Evolutionary conservation across 345 rosid genomes (phyloP).

Genomic region (Eucalyptus rudis): DNA sequence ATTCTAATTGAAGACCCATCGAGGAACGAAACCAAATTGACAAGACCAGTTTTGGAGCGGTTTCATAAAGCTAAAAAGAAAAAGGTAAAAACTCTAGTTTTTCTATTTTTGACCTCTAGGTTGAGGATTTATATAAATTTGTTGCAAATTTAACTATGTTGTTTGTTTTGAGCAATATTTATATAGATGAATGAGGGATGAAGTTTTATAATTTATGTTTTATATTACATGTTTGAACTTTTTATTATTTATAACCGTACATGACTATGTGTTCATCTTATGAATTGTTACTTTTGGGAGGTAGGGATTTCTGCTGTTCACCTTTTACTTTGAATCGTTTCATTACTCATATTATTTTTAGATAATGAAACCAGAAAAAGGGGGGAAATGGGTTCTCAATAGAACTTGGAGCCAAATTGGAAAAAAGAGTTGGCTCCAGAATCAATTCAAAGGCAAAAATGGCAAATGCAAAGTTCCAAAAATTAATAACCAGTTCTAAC

Average conservation of each 20-base stretch:
- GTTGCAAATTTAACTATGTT: too few relatives aligned
- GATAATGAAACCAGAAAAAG: not conserved
- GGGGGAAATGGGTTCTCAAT: too few relatives aligned
- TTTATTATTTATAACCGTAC: too few relatives aligned
- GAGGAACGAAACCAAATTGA: not conserved
- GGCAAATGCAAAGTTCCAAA: not conserved
- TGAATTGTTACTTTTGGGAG: not conserved
- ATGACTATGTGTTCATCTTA: not conserved
- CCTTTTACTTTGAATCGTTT: too few relatives aligned
- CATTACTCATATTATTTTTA: not conserved
- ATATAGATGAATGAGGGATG: not conserved
- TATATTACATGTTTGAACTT: not conserved
- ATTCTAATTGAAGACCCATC: not conserved
- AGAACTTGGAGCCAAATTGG: not conserved
- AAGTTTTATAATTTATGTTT: too few relatives aligned
- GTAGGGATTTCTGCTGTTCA: rapidly evolving
- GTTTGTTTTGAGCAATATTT: not conserved
- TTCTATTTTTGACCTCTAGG: not conserved
- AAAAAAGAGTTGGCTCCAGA: not conserved
- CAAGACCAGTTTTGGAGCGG: rapidly evolving
- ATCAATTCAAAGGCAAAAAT: not conserved
- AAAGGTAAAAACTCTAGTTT: too few relatives aligned
- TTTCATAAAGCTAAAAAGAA: not conserved
- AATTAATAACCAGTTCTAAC: not conserved
- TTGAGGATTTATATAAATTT: not conserved